Conservation (phyloP, 2,329 filamentous ascomycete genomes). For the Colletotrichum sp. region DNA sequence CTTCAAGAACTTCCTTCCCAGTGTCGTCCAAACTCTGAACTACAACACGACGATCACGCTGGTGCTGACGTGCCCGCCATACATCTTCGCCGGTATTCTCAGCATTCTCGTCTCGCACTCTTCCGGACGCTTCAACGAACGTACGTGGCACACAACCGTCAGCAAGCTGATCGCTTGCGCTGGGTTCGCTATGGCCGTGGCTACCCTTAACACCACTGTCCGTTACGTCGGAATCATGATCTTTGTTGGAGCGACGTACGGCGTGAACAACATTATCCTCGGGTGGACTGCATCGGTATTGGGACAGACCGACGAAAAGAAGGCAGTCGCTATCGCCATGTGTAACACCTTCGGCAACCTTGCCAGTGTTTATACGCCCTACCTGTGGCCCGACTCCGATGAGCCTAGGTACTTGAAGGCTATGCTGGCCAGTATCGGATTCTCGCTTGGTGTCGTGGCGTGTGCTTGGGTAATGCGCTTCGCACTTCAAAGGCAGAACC, state of each 20-base stretch:
- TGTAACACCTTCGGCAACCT: conserved; percentile 20
- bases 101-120: conserved; percentile 41
- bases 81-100: conserved; percentile 41
- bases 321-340: conserved; percentile 43
- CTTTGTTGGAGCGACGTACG: conserved; percentile 34
- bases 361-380: conserved; percentile 22
- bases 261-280: conserved; percentile 49
- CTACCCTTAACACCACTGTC: conserved; percentile 22
- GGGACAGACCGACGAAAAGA: conserved; percentile 52
- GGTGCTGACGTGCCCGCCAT: conserved; percentile 51
- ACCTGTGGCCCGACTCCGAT: conserved; percentile 20
- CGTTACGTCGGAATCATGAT: conserved; percentile 34
- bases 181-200: conserved; percentile 25
- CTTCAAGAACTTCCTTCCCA: conserved; percentile 40
- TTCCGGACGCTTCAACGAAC: conserved; percentile 50
- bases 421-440: conserved; percentile 25
- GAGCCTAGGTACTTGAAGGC: conserved; percentile 21
- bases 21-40: conserved; percentile 45
- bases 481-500: conserved; percentile 38
- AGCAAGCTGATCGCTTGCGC: conserved; percentile 44
- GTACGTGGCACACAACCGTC: conserved; percentile 51
- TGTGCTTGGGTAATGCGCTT: conserved; percentile 39
- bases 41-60: conserved; percentile 48
- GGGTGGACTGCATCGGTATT: conserved; percentile 45
- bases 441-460: conserved; percentile 35